Percentiles rank a stretch among this genome's conserved stretches.
phyloP scores from a whole-genome alignment of 495 filamentous ascomycete species.

The Aspergillus egyptiacus region DNA sequence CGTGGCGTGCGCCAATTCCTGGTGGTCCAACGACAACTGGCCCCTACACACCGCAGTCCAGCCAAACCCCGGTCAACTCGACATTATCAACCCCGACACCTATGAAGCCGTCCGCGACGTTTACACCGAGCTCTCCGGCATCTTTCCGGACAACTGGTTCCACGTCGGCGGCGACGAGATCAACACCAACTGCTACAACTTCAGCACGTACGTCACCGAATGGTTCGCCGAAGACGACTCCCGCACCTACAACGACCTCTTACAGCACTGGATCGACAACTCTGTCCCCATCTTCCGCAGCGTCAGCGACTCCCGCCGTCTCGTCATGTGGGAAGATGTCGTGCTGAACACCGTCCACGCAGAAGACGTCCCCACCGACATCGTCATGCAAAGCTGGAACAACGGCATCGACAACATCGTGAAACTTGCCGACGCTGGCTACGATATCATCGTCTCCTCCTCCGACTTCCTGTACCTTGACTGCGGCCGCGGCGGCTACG shows the following conservation, averaged over 20 bases:
- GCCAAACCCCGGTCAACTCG: slow-evolving; percentile 52
- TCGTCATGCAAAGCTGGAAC: slow-evolving; percentile 53
- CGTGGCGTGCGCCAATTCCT: slow-evolving; percentile 46
- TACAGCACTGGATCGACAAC: slow-evolving; percentile 51
- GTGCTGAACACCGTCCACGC: slow-evolving; percentile 37
- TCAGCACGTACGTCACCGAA: slow-evolving; percentile 37
- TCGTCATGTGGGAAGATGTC: slow-evolving; percentile 56
- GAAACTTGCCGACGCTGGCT: slow-evolving; percentile 45
- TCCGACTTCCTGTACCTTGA: slow-evolving; percentile 53
- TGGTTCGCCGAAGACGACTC: slow-evolving; percentile 47
- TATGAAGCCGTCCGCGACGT: slow-evolving; percentile 48
- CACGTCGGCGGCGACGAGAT: slow-evolving; percentile 52
- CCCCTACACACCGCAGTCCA: slow-evolving; percentile 48
- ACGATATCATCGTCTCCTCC: slow-evolving; percentile 50
- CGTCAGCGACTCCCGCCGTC: slow-evolving; percentile 32
- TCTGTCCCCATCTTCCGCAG: slow-evolving; percentile 48
- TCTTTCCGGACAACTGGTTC: slow-evolving; percentile 51
- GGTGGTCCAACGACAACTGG: slow-evolving; percentile 54
- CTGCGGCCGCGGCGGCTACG: slow-evolving; percentile 49
- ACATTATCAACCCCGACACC: slow-evolving; percentile 50
- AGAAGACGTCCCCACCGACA: slow-evolving; percentile 43
- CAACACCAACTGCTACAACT: slow-evolving; percentile 50
- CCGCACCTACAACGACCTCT: slow-evolving; percentile 47
- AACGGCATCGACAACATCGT: slow-evolving; percentile 46
- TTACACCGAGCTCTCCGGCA: slow-evolving; percentile 45